phyloP scores from a whole-genome alignment of 139 green algal species.

The Raphidocelis subcapitata region DNA sequence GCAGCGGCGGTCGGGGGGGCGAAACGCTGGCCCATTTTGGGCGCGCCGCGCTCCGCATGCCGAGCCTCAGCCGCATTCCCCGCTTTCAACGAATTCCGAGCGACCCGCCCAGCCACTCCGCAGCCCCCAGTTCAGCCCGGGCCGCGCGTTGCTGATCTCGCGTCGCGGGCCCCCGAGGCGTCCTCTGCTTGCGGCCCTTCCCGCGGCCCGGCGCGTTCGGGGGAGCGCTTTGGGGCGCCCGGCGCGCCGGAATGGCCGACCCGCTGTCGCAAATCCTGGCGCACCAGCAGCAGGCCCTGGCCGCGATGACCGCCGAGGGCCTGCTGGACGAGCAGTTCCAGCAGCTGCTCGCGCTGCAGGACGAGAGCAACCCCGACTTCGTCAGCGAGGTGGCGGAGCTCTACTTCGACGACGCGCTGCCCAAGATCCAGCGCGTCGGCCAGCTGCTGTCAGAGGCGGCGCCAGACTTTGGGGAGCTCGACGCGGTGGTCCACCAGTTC shows the following conservation, averaged over 20 bases:
- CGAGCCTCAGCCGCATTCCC: too few relatives aligned
- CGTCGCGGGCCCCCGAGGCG: too few relatives aligned
- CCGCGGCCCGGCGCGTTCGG: too few relatives aligned
- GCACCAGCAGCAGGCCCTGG: conserved; percentile 4
- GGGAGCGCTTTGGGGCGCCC: too few relatives aligned
- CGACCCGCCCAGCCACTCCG: too few relatives aligned
- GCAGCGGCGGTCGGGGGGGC: too few relatives aligned
- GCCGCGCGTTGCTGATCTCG: too few relatives aligned
- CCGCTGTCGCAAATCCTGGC: neutral
- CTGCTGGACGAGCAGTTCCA: conserved; percentile 80
- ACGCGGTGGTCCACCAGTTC: conserved; percentile 86
- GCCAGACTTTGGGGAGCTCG: conserved; percentile 65
- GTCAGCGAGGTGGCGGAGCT: conserved; percentile 77
- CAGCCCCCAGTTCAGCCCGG: too few relatives aligned
- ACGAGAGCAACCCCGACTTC: conserved; percentile 85
- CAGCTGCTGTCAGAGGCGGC: conserved; percentile 31
- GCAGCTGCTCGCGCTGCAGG: conserved; percentile 81
- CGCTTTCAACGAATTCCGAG: too few relatives aligned
- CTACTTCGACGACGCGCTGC: conserved; percentile 75
- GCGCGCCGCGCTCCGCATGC: too few relatives aligned
- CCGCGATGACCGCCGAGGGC: conserved; percentile 36
- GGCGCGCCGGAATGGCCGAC: neutral
- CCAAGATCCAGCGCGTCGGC: conserved; percentile 62
- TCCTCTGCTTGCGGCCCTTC: too few relatives aligned
- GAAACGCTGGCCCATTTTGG: too few relatives aligned